Base-by-base conservation (phyloP, 345 rosid genomes). In the Citrus hindsii region DNA sequence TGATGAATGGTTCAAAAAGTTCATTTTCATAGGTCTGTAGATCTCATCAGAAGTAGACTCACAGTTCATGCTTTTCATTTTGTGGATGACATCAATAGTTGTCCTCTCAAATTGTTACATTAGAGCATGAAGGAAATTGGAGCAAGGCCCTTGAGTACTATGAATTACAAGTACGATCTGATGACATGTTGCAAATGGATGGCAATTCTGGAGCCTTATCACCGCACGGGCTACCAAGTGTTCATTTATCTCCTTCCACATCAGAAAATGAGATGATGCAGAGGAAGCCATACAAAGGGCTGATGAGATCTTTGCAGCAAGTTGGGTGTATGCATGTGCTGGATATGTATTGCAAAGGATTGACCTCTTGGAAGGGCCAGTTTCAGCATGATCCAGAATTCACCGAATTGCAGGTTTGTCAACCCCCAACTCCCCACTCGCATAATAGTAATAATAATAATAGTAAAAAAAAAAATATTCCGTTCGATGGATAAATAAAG, bases 61-160 rank as follows among this genome's bases (percentile, higher is more conserved):
- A 69, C 40, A 16, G 18, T 70, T 74, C 24, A 16, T 37, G 67
- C 73, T 74, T 76, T 69, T 67, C 60, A 27, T 88, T 78, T 74
- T 80, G 76, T 69, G 79, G 58, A 69, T 86, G 79, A 63, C 70
- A 56, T 42, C 61, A 59, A 77, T 69, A 95, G 99, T 83, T 93
- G 90, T 81, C 89, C 70, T 92, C 98, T 80, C 99, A 95, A 91
- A 89, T 91, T 80, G 88, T 91, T 75, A 93, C 96, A 82, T 92
- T 86, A 83, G 99, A 95, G 93, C 98, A 93, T 68, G 98, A 93
- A 87, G 98, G 98, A 76, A 90, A 93, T 77, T 95, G 99, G 99
- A 89, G 86, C 79, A 92, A 91, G 86, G 99, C 96, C 67, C 98
- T 95, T 67, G 99, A 95, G 80, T 93, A 90, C 79, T 93, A 95